phyloP scores from a whole-genome alignment of 441 rosid genomes.

The Corymbia calophylla region DNA sequence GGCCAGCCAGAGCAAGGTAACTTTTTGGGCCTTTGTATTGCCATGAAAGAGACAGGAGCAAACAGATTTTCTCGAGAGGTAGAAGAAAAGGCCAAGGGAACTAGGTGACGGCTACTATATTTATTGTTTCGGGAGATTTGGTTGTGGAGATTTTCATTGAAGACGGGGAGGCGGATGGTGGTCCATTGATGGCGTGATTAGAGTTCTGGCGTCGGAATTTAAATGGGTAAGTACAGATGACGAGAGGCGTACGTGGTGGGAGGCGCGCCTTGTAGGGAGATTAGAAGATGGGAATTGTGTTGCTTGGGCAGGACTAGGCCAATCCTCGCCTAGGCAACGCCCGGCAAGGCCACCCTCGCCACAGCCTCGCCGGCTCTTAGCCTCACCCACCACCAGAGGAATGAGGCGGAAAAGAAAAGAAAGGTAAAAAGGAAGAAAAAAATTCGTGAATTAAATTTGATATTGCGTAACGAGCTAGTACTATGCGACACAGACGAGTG shows the following conservation, averaged over 20 bases:
- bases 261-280: neutral
- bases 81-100: neutral
- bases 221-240: neutral
- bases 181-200: neutral
- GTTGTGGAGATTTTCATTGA: neutral
- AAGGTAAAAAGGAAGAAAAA: too few relatives aligned
- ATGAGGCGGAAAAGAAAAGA: rapidly evolving
- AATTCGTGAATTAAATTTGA: neutral
- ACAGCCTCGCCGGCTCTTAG: rapidly evolving
- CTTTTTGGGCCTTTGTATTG: neutral
- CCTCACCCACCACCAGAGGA: rapidly evolving
- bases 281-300: neutral
- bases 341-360: neutral
- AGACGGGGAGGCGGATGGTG: neutral
- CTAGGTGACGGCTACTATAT: neutral
- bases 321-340: neutral
- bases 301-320: neutral
- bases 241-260: neutral
- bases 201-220: neutral
- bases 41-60: neutral
- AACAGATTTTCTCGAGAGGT: neutral
- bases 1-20: neutral
- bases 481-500: neutral
- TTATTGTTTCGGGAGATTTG: neutral
- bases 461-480: neutral